Percentiles rank a stretch among this genome's conserved stretches.
Conservation (phyloP, 1,284 basidiomycete genomes). For the Cryptococcus sp. region DNA sequence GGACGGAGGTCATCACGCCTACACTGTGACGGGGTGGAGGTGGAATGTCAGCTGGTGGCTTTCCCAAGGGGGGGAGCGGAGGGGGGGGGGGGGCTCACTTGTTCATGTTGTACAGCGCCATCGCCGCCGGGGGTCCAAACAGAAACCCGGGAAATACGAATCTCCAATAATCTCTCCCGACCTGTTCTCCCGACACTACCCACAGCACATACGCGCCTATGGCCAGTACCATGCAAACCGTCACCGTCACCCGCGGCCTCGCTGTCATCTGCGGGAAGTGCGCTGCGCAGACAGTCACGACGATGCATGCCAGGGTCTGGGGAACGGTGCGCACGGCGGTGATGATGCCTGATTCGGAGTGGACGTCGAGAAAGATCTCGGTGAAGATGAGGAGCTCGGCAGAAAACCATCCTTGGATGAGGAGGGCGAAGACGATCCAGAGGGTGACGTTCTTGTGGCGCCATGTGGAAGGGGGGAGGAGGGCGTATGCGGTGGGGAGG, state of each 20-base stretch:
- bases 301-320: background rate
- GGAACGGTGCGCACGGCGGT: constrained; percentile 34
- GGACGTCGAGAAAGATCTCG: constrained; percentile 16
- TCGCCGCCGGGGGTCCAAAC: constrained; percentile 32
- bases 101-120: constrained; percentile 22
- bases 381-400: background rate
- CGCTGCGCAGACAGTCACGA: background rate
- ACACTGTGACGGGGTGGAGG: constrained; percentile 20
- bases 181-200: constrained; percentile 19
- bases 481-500: constrained; percentile 33
- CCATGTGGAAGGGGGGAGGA: constrained; percentile 42
- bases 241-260: constrained; percentile 25
- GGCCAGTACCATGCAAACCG: constrained; percentile 23
- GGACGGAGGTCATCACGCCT: constrained; percentile 37
- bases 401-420: constrained; percentile 31
- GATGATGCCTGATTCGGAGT: constrained; percentile 25
- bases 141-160: constrained; percentile 35
- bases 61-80: background rate
- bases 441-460: constrained; percentile 42
- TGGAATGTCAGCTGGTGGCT: background rate
- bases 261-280: constrained; percentile 14
- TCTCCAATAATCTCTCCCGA: constrained; percentile 37
- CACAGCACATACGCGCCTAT: constrained; percentile 31
- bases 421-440: constrained; percentile 34
- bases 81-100: constrained; percentile 11